Evolutionary conservation across 2,329 filamentous ascomycete genomes (phyloP).

Genomic region (Colletotrichum shisoi): DNA sequence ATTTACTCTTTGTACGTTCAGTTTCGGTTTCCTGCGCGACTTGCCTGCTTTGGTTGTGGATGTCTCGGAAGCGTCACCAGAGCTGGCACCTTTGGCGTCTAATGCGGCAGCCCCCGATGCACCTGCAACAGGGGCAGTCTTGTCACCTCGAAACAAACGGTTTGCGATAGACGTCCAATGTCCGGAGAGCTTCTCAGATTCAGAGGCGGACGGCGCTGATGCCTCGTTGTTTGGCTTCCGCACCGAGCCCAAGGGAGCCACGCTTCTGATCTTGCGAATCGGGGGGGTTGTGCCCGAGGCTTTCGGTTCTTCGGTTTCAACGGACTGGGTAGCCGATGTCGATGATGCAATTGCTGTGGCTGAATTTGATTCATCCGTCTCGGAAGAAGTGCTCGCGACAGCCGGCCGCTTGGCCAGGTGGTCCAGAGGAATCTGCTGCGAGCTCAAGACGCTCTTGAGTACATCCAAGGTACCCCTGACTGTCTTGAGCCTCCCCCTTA

Average conservation of each 20-base stretch:
- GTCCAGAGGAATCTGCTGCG: constrained; percentile 41
- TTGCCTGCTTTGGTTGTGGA: neutral
- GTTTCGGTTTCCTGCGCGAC: neutral
- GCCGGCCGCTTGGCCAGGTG: constrained; percentile 33
- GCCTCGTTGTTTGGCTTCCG: neutral
- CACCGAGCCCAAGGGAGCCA: too few species aligned
- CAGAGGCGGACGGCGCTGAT: neutral
- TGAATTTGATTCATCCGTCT: neutral
- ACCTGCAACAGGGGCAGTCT: neutral
- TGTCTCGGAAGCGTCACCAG: neutral
- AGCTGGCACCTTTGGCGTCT: neutral
- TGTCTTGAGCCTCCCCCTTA: constrained; percentile 42
- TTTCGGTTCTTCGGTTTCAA: neutral
- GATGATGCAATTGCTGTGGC: neutral
- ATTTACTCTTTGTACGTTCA: constrained; percentile 15
- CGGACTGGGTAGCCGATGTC: neutral
- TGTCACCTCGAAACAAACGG: constrained; percentile 9
- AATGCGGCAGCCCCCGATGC: constrained; percentile 6
- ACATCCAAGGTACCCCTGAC: constrained; percentile 51
- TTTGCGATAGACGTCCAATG: constrained; percentile 17
- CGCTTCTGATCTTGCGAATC: neutral
- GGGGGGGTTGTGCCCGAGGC: neutral
- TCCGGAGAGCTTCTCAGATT: neutral
- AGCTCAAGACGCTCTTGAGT: constrained; percentile 50
- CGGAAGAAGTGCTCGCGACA: neutral